Conservation (phyloP, 2,329 filamentous ascomycete species). For the Alternaria panax region DNA sequence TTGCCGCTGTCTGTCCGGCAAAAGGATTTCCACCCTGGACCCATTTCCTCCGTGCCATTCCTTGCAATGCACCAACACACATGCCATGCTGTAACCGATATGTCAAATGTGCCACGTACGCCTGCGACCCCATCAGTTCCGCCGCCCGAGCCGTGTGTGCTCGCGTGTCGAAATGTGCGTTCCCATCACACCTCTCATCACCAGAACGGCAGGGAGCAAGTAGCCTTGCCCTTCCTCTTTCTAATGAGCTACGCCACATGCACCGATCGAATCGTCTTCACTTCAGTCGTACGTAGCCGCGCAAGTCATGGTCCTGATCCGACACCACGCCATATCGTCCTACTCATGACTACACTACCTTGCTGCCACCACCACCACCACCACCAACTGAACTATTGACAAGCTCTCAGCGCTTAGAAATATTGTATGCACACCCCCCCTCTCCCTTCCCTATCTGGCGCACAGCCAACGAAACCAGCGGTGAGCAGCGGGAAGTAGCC, state of each 20-base stretch:
- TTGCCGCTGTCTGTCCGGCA: conserved; percentile 1
- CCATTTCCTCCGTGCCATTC: conserved; percentile 18
- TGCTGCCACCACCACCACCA: neutral
- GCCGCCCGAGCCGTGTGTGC: conserved; percentile 8
- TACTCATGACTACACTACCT: neutral
- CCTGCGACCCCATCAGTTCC: conserved; percentile 6
- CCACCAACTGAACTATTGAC: neutral
- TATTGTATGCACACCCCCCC: neutral
- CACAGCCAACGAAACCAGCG: conserved; percentile 3
- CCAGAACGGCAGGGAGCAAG: neutral
- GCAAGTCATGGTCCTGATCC: neutral
- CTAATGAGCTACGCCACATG: neutral
- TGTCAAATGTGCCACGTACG: conserved; percentile 10
- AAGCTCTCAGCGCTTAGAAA: neutral
- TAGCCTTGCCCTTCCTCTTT: neutral
- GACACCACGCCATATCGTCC: neutral
- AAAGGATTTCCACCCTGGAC: conserved; percentile 15
- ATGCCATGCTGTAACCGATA: conserved; percentile 5
- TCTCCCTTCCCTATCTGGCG: neutral
- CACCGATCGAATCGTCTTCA: neutral
- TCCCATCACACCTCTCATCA: neutral
- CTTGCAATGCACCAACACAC: conserved; percentile 1
- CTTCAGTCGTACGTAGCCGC: neutral
- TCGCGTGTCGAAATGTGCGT: neutral
- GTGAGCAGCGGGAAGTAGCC: conserved; percentile 2